Evolutionary conservation across 441 rosid species (phyloP).

Genomic region (Hypseocharis bilobata): DNA sequence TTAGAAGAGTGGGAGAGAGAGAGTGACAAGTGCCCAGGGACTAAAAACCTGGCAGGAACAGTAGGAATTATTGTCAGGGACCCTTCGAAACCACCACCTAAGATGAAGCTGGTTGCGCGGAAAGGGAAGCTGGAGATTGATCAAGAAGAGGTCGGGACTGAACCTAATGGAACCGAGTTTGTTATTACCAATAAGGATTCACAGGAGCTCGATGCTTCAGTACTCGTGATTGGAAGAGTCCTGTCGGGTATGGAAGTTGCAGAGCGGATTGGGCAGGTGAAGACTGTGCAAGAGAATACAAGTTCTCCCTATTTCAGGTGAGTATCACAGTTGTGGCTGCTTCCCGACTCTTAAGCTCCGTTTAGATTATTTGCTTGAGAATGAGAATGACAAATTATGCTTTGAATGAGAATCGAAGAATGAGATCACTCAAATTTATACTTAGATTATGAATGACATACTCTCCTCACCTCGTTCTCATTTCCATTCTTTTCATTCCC

Average conservation of each 20-base stretch:
- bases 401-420: no score
- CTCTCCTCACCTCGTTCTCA: no score
- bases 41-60: slow-evolving; percentile 46
- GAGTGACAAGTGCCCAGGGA: slow-evolving; percentile 38
- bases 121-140: slow-evolving; percentile 61
- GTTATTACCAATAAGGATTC: slow-evolving; percentile 56
- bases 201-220: slow-evolving; percentile 66
- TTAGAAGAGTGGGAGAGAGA: slow-evolving; percentile 55
- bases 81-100: slow-evolving; percentile 64
- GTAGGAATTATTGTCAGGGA: slow-evolving; percentile 70
- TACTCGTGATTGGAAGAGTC: slow-evolving; percentile 60
- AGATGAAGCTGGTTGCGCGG: slow-evolving; percentile 62
- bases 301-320: slow-evolving; percentile 81
- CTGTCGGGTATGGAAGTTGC: slow-evolving; percentile 67
- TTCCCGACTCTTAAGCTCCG: no score
- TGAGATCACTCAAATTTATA: no score
- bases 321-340: no score
- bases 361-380: no score
- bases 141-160: slow-evolving; percentile 47
- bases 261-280: slow-evolving; percentile 50
- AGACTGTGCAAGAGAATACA: slow-evolving; percentile 73
- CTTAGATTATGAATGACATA: no score
- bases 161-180: slow-evolving; percentile 77
- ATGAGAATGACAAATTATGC: no score
- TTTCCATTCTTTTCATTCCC: no score